Percentiles rank a stretch among this genome's conserved stretches.
Evolutionary conservation across 2,329 filamentous ascomycete genomes (phyloP).

Genomic region (Apiospora sp.): DNA sequence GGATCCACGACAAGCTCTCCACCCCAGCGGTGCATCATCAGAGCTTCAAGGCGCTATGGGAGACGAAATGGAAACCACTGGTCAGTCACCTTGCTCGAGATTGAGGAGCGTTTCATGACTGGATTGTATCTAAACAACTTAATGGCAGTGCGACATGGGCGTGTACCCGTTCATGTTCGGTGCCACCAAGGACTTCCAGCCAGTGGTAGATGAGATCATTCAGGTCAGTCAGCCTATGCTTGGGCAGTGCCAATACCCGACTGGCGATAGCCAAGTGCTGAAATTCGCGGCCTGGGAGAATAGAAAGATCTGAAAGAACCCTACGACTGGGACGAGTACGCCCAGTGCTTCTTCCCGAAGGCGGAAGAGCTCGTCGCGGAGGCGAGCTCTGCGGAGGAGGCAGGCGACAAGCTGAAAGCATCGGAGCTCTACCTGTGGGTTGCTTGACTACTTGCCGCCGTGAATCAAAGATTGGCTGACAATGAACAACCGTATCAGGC

Average conservation of each 20-base stretch:
- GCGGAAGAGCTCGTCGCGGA: slow-evolving; percentile 39
- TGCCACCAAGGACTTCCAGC: slow-evolving; percentile 42
- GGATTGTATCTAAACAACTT: neutral
- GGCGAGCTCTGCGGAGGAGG: slow-evolving; percentile 31
- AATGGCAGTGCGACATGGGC: slow-evolving; percentile 39
- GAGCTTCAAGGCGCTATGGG: slow-evolving; percentile 41
- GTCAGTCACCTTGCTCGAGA: slow-evolving; percentile 26
- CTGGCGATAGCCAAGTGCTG: too few relatives aligned
- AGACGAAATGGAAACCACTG: slow-evolving; percentile 41
- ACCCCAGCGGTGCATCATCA: slow-evolving; percentile 36
- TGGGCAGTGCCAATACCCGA: neutral
- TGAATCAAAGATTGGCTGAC: neutral
- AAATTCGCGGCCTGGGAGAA: neutral
- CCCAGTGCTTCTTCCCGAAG: slow-evolving; percentile 43
- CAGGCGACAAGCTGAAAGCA: slow-evolving; percentile 39
- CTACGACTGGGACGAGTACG: slow-evolving; percentile 47
- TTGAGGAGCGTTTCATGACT: neutral
- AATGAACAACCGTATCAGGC: slow-evolving; percentile 29
- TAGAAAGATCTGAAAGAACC: slow-evolving; percentile 35
- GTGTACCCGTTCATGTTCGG: slow-evolving; percentile 49
- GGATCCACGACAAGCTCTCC: slow-evolving; percentile 39
- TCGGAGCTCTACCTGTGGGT: slow-evolving; percentile 43
- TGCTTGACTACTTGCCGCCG: neutral
- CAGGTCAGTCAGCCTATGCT: slow-evolving; percentile 21
- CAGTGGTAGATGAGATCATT: slow-evolving; percentile 41